Percentiles rank a stretch among this genome's conserved stretches.
These are phyloP conservation scores for Debaryomyces subglobosus DNA, from an alignment of 1,139 yeast species.

Conservation along the genomic window DNA sequence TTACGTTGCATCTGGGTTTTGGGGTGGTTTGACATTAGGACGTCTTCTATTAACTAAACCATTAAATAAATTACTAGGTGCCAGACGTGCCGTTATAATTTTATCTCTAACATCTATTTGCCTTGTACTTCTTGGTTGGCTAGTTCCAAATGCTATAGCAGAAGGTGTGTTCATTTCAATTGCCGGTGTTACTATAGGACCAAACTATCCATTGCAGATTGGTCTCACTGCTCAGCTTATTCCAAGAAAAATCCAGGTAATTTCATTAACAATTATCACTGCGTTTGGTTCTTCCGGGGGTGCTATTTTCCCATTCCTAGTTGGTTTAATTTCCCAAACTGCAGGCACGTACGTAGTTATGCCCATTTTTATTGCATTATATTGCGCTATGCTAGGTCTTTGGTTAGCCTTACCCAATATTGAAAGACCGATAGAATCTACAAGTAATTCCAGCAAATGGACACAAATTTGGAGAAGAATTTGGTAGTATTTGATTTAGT, in stretches of 20 bases:
- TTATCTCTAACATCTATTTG: slow-evolving; percentile 36
- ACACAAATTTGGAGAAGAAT: background rate
- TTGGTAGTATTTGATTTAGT: background rate
- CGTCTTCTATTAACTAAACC: slow-evolving; percentile 51
- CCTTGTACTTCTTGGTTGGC: slow-evolving; percentile 51
- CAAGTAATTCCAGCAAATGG: background rate
- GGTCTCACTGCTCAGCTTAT: slow-evolving; percentile 48
- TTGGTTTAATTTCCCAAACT: slow-evolving; percentile 55
- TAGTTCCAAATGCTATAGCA: slow-evolving; percentile 39
- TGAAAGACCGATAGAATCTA: slow-evolving; percentile 19
- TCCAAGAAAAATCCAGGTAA: slow-evolving; percentile 58
- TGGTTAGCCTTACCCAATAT: slow-evolving; percentile 54
- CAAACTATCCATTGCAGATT: slow-evolving; percentile 57
- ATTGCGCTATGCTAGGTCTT: slow-evolving; percentile 35
- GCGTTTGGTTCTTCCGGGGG: slow-evolving; percentile 68
- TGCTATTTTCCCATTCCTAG: slow-evolving; percentile 58
- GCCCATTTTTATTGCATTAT: slow-evolving; percentile 51
- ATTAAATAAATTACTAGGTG: slow-evolving; percentile 46
- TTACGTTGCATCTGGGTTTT: slow-evolving; percentile 69
- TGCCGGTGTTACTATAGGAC: slow-evolving; percentile 56
- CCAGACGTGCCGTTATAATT: slow-evolving; percentile 49
- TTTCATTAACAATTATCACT: slow-evolving; percentile 55
- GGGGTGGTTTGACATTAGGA: slow-evolving; percentile 72
- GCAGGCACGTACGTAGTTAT: slow-evolving; percentile 58
- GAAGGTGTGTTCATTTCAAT: slow-evolving; percentile 51